Evolutionary conservation across 306 rosid species (phyloP).

Genomic region (Luffa aegyptiaca): DNA sequence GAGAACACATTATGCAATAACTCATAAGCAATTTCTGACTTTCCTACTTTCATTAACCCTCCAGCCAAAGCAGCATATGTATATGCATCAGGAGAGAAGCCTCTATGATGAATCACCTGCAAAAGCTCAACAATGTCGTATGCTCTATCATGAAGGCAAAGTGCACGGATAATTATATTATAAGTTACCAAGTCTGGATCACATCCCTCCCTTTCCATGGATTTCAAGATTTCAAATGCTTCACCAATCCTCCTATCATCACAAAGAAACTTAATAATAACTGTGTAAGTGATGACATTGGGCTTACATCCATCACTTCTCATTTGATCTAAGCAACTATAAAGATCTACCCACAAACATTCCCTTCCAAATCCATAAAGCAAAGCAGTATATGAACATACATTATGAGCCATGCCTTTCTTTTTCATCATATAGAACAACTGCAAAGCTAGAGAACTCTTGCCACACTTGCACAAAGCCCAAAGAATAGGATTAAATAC

Average conservation of each 20-base stretch:
- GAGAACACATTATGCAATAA: slow-evolving; percentile 18
- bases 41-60: slow-evolving; percentile 25
- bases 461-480: slow-evolving; percentile 30
- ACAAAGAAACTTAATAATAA: slow-evolving; percentile 36
- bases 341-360: slow-evolving; percentile 22
- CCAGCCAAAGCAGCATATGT: slow-evolving; percentile 41
- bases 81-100: slow-evolving; percentile 25
- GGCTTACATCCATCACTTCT: slow-evolving; percentile 28
- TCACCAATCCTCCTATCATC: slow-evolving; percentile 24
- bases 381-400: slow-evolving; percentile 39
- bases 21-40: slow-evolving; percentile 14
- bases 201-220: slow-evolving; percentile 33
- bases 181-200: slow-evolving; percentile 33
- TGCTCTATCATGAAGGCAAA: slow-evolving; percentile 31
- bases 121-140: slow-evolving; percentile 14
- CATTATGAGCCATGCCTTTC: slow-evolving; percentile 23
- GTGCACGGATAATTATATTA: slow-evolving; percentile 34
- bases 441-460: slow-evolving; percentile 24
- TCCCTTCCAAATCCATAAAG: slow-evolving; percentile 33
- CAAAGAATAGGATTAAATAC: slow-evolving; percentile 27
- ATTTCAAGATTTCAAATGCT: slow-evolving; percentile 22
- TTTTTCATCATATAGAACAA: slow-evolving; percentile 31
- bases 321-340: slow-evolving; percentile 26
- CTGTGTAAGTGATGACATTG: slow-evolving; percentile 30
- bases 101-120: slow-evolving; percentile 22